Percentiles rank a stretch among this genome's conserved stretches.
Conservation (phyloP, 495 filamentous ascomycete genomes). For the Cryomyces antarcticus region DNA sequence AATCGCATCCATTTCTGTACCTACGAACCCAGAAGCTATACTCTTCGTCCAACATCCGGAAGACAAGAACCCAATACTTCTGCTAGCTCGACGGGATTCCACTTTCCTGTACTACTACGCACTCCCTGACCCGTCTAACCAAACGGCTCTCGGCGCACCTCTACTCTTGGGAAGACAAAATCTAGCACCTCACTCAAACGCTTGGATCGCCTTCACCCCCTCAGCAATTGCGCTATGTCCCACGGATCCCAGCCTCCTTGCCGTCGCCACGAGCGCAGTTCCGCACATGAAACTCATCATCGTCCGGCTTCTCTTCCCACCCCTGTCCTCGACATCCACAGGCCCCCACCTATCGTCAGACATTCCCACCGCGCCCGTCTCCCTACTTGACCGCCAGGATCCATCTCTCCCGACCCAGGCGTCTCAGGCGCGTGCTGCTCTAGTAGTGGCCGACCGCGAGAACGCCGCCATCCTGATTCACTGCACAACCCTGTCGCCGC, state of each 20-base stretch:
- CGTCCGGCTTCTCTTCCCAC: constrained; percentile 35
- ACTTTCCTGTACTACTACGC: constrained; percentile 40
- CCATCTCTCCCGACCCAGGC: constrained; percentile 18
- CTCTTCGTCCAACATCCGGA: constrained; percentile 31
- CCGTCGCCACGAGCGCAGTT: constrained; percentile 38
- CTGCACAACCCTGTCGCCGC: constrained; percentile 40
- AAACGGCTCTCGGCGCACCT: not conserved
- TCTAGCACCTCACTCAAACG: constrained; percentile 40
- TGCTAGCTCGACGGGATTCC: constrained; percentile 39
- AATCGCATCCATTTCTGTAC: constrained; percentile 27
- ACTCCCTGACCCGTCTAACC: constrained; percentile 8
- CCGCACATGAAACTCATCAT: constrained; percentile 50
- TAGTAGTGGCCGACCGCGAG: constrained; percentile 34
- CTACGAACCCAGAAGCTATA: constrained; percentile 41
- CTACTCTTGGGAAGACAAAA: constrained; percentile 35
- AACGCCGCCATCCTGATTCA: constrained; percentile 38
- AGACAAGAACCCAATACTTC: constrained; percentile 24
- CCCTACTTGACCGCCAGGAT: not conserved
- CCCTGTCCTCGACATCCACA: not conserved
- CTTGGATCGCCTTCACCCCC: constrained; percentile 45
- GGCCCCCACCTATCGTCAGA: not conserved
- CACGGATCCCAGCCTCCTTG: constrained; percentile 31
- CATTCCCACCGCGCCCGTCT: constrained; percentile 1
- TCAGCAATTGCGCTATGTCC: constrained; percentile 36
- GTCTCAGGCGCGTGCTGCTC: constrained; percentile 26